Conservation (phyloP, 179 eudicot genomes). For the Silene noctiflora region DNA sequence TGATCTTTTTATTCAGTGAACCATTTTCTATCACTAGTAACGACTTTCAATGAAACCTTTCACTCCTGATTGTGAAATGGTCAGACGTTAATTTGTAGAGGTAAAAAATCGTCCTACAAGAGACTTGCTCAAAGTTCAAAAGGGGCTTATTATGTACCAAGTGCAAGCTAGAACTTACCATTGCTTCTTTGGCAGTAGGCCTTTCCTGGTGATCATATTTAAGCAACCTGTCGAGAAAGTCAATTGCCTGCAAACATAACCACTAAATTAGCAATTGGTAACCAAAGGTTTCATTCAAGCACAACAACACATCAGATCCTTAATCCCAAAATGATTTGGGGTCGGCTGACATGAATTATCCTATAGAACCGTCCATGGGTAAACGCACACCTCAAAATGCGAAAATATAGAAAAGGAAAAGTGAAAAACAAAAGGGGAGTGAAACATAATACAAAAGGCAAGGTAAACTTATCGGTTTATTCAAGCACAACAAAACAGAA, state of each 20-base stretch:
- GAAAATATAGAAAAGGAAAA: too few relatives aligned
- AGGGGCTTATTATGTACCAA: not conserved
- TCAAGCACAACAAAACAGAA: not conserved
- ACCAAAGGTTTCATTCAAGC: not conserved
- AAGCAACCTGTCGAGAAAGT: slow-evolving; percentile 85
- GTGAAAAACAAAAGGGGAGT: too few relatives aligned
- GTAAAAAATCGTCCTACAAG: not conserved
- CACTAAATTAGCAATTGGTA: slow-evolving; percentile 9
- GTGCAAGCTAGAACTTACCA: slow-evolving; percentile 44
- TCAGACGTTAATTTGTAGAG: not conserved
- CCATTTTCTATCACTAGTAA: not conserved
- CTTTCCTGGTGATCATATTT: slow-evolving; percentile 95
- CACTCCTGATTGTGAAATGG: too few relatives aligned
- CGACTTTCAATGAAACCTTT: too few relatives aligned
- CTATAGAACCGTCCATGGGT: too few relatives aligned
- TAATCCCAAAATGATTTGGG: too few relatives aligned
- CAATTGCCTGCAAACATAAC: slow-evolving; percentile 58
- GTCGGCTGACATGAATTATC: too few relatives aligned
- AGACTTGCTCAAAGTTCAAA: not conserved
- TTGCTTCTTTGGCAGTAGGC: slow-evolving; percentile 97
- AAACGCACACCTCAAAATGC: too few relatives aligned
- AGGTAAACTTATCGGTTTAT: too few relatives aligned
- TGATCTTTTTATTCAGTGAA: too few relatives aligned
- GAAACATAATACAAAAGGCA: too few relatives aligned
- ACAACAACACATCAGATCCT: not conserved